phyloP scores from a whole-genome alignment of 1,284 basidiomycete species.

The Mycosarcoma maydis region DNA sequence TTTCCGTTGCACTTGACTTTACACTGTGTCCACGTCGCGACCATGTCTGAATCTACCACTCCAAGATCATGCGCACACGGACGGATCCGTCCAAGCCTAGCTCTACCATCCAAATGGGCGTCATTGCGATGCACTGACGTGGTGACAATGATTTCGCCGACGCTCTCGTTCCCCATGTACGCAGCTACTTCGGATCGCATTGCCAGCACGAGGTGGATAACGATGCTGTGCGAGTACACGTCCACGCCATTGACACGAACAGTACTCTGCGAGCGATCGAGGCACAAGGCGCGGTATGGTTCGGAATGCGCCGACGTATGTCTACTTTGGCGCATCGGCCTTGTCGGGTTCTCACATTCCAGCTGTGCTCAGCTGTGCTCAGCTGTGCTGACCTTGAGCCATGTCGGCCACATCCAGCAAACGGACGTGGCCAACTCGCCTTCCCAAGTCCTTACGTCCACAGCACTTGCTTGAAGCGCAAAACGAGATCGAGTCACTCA shows the following conservation, averaged over 20 bases:
- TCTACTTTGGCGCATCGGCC: no score
- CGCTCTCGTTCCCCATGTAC: conserved; percentile 20
- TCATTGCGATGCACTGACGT: conserved; percentile 33
- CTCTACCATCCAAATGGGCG: conserved; percentile 6
- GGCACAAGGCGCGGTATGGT: conserved; percentile 17
- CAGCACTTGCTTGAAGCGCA: conserved; percentile 12
- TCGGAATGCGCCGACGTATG: conserved; percentile 12
- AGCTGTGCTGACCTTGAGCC: no score
- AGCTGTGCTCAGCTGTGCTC: no score
- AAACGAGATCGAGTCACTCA: conserved; percentile 14
- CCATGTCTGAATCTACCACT: no score
- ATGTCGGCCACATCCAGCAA: conserved; percentile 2
- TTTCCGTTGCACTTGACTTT: no score
- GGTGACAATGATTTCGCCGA: conserved; percentile 36
- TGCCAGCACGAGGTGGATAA: conserved; percentile 8
- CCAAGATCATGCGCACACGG: conserved; percentile 10
- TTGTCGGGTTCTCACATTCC: no score
- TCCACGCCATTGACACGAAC: no score
- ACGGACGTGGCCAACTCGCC: conserved; percentile 4
- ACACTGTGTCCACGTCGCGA: no score
- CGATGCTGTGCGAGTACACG: no score
- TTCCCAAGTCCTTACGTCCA: conserved; percentile 19
- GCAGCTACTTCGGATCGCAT: conserved; percentile 11
- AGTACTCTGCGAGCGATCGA: conserved; percentile 13
- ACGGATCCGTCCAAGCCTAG: conserved; percentile 9